Evolutionary conservation across 148 eudicot genomes (phyloP).

Genomic region (Fagopyrum esculentum): DNA sequence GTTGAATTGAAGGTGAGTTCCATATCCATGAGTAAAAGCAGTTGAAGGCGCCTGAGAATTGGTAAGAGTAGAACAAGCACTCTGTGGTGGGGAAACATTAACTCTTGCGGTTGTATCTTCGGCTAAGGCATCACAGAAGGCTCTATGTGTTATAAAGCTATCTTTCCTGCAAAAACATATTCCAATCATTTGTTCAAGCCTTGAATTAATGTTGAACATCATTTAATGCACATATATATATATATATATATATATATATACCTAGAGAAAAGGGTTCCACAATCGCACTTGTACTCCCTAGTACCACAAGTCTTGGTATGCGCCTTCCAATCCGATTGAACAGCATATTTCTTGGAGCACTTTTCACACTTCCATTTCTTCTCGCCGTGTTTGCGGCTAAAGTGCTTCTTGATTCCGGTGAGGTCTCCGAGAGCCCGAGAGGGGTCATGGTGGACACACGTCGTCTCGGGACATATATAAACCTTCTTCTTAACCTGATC

Average conservation of each 20-base stretch:
- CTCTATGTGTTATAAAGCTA: slow-evolving; percentile 93
- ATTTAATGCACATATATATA: background rate
- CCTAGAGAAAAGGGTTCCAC: slow-evolving; percentile 97
- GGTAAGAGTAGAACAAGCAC: slow-evolving; percentile 23
- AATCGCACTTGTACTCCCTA: slow-evolving; percentile 92
- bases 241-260: slow-evolving; percentile 20
- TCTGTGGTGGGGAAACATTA: slow-evolving; percentile 19
- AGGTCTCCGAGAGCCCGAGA: slow-evolving; percentile 87
- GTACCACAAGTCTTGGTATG: slow-evolving; percentile 91
- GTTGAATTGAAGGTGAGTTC: slow-evolving; percentile 19
- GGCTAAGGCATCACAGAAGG: slow-evolving; percentile 90
- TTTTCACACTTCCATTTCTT: slow-evolving; percentile 95
- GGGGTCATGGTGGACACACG: slow-evolving; percentile 84
- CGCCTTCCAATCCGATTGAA: slow-evolving; percentile 94
- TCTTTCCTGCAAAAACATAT: slow-evolving; percentile 55
- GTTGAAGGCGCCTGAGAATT: slow-evolving; percentile 24
- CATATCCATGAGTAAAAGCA: slow-evolving; percentile 18
- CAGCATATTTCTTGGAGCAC: slow-evolving; percentile 89
- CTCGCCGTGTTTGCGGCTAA: slow-evolving; percentile 83
- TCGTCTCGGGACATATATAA: slow-evolving; percentile 81
- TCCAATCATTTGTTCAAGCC: background rate
- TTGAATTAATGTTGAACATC: background rate
- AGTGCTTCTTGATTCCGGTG: slow-evolving; percentile 87
- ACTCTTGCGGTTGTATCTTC: slow-evolving; percentile 57
- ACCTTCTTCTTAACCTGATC: slow-evolving; percentile 59